Base-by-base conservation (phyloP, 2,329 filamentous ascomycete genomes). In the Botrytis byssoidea region DNA sequence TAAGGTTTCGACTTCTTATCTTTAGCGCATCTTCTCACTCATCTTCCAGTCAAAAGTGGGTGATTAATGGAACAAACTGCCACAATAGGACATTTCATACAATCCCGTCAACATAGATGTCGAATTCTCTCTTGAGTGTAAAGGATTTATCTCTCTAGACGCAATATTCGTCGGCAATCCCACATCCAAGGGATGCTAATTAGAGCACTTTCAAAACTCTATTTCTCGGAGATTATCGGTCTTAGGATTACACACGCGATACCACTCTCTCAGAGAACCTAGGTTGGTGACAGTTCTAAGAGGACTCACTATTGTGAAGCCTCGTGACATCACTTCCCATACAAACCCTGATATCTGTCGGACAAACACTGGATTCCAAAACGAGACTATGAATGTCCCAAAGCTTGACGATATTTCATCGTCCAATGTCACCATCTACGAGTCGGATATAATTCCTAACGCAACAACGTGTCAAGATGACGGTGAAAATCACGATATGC, bases 1-100 rank as follows among this genome's bases (percentile, higher is more conserved):
- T 55, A 42, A 71, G 42, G 10, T 64, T 64, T 18, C 16, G 42
- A 40, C 32, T 44, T 71, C 59, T 64, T 65, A 71, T 71, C 59
- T 64, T 25, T 35, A 22, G 35, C 32, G 40, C 44, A 18, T 40
- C 59, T 29, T 61, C 32, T 16, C 44, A 18, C 55, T n/a, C 40
- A 9, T 63, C 68, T 70, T 61, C 32, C 16, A 42, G 32, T 55
- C 59, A 71, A 65, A 65, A 64, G 57, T 64, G 69, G 69, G 69
- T 37, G 37, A 16, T 64, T 42, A 35, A 46, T 37, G 69, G 69
- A 48, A 40, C 32, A 40, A 29, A 40, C 48, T 64, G 16, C 59
- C 69, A 51, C 25, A 71, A 71, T 64, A 64, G 59, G 69, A 64
- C 32, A 64, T 51, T 29, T 9, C 22, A 35, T 71, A 32, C 63